phyloP scores from a whole-genome alignment of 768 basidiomycete species.

The Psilocybe tampanensis region DNA sequence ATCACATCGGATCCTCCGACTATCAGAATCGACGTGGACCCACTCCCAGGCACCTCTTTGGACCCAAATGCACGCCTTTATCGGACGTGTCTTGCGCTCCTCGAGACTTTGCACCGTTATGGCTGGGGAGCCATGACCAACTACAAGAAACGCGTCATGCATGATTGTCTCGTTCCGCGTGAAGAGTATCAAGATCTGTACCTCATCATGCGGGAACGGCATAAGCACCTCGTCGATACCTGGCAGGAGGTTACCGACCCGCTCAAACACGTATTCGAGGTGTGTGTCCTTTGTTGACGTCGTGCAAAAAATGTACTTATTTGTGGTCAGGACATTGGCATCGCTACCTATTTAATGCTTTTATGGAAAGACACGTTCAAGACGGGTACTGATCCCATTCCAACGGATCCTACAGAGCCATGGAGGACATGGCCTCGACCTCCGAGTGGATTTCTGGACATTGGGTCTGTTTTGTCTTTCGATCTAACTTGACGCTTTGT shows the following conservation, averaged over 20 bases:
- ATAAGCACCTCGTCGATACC: slow-evolving; percentile 71
- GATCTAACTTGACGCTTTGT: not conserved
- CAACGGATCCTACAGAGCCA: slow-evolving; percentile 34
- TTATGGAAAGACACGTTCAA: slow-evolving; percentile 82
- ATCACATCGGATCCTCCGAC: slow-evolving; percentile 33
- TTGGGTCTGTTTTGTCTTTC: slow-evolving; percentile 58
- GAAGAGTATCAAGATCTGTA: slow-evolving; percentile 92
- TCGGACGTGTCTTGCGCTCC: slow-evolving; percentile 77
- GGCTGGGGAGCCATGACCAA: slow-evolving; percentile 82
- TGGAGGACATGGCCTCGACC: slow-evolving; percentile 83
- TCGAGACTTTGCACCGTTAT: slow-evolving; percentile 85
- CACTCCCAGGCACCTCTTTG: slow-evolving; percentile 47
- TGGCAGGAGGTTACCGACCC: slow-evolving; percentile 89
- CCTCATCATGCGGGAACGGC: slow-evolving; percentile 80
- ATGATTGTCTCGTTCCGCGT: slow-evolving; percentile 77
- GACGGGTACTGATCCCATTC: slow-evolving; percentile 3
- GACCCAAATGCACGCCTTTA: slow-evolving; percentile 69
- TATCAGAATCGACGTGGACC: slow-evolving; percentile 62
- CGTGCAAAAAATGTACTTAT: not conserved
- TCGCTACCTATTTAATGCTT: slow-evolving; percentile 90
- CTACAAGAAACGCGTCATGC: slow-evolving; percentile 85
- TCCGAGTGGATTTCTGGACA: slow-evolving; percentile 83
- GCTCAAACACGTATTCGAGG: slow-evolving; percentile 89
- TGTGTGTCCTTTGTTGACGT: slow-evolving; percentile 33
- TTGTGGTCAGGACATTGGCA: slow-evolving; percentile 79